phyloP scores from a whole-genome alignment of 352 stramenopile genomes.

The Phytophthora cactorum region DNA sequence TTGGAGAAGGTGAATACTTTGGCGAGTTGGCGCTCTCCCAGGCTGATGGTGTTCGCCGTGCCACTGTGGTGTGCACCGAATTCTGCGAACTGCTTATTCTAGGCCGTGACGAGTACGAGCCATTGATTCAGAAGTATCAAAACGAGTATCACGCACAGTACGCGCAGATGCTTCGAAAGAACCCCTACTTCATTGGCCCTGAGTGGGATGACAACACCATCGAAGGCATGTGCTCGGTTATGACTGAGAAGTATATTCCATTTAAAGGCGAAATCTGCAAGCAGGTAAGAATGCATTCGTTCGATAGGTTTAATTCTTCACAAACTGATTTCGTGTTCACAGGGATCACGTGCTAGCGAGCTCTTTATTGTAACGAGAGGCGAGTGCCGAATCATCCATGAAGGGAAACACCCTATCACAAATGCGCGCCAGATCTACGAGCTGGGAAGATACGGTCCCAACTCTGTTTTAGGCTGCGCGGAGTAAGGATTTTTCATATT shows the following conservation, averaged over 20 bases:
- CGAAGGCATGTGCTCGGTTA: slow-evolving; percentile 85
- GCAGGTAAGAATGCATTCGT: slow-evolving; percentile 41
- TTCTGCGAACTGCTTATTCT: slow-evolving; percentile 83
- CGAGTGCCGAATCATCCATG: slow-evolving; percentile 77
- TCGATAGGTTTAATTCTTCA: neutral
- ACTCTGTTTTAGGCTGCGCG: slow-evolving; percentile 79
- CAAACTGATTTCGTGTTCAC: neutral
- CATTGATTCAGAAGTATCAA: slow-evolving; percentile 84
- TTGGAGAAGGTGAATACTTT: slow-evolving; percentile 81
- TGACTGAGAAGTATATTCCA: slow-evolving; percentile 84
- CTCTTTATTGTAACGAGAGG: slow-evolving; percentile 80
- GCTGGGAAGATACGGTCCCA: slow-evolving; percentile 72
- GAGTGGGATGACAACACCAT: slow-evolving; percentile 87
- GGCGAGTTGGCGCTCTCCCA: slow-evolving; percentile 80
- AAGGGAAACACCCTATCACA: slow-evolving; percentile 80
- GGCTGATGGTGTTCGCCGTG: slow-evolving; percentile 63
- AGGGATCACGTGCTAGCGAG: slow-evolving; percentile 74
- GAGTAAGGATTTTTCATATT: slow-evolving; percentile 53
- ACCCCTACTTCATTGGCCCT: slow-evolving; percentile 75
- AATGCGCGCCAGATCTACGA: slow-evolving; percentile 66
- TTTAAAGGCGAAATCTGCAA: slow-evolving; percentile 80
- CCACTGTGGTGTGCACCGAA: slow-evolving; percentile 71
- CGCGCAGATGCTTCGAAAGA: slow-evolving; percentile 77
- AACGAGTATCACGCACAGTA: slow-evolving; percentile 87
- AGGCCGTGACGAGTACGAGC: slow-evolving; percentile 82